Base-by-base conservation (phyloP, 345 rosid species). In the Eucalyptus sp. region DNA sequence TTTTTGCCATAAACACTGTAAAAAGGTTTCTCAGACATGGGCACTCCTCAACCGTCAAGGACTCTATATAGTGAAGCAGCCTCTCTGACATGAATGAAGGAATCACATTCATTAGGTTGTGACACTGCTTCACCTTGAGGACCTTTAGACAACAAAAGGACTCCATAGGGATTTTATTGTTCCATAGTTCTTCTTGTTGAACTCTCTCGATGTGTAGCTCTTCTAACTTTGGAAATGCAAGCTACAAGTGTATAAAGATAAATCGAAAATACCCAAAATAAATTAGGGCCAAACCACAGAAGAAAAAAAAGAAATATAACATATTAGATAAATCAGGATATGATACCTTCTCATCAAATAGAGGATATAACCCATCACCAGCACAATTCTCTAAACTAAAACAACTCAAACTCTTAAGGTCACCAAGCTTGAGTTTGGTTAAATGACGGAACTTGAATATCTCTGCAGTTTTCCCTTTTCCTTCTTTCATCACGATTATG, bases 121-220 rank as follows among this genome's bases (percentile, higher is more conserved):
- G 64, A 58, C 64, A 58, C 0, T 25, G 64, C 14, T 58, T 58
- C 64, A 58, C 64, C n/a, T 25, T 5, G n/a, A 58, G 64, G 64
- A 1, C 29, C n/a, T 58, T 25, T 58, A 58, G 29, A 58, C 0
- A 1, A 0, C n/a, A 25, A 58, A 58, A 58, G 0, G 64, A 58
- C 0, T 58, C n/a, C 29, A 1, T 1, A 58, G 0, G n/a, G n/a
- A 58, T 10, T 58, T 58, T 58, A 24, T 58, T 0, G 0, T 10
- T 58, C 64, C 64, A 58, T 58, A 58, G 4, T 9, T 58, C 64
- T 25, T 58, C 0, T 1, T 58, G 64, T 58, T 25, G 13, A 58
- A 25, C 64, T 24, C 64, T n/a, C n/a, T 58, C 0, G 1, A 58
- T 0, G 2, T 58, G n/a, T 58, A 58, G 64, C 64, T 24, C 29